A percentile compares a stretch with the other conserved stretches of the same genome.
These are phyloP conservation scores for Pistacia integerrima DNA, from an alignment of 345 rosid species.

Conservation along the genomic window DNA sequence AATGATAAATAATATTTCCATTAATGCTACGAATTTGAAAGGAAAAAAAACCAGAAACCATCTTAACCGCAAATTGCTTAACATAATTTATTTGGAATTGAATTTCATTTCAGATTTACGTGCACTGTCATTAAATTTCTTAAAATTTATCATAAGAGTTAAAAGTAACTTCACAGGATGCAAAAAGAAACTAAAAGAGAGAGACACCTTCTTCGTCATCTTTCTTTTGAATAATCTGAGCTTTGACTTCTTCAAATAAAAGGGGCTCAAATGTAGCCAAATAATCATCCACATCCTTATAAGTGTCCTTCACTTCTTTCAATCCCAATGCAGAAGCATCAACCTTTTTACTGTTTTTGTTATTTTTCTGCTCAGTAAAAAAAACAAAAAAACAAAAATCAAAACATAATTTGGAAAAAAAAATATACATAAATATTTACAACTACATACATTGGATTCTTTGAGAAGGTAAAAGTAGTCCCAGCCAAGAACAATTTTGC, in stretches of 20 bases:
- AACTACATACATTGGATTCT: slow-evolving; percentile 25
- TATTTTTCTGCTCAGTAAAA: slow-evolving; percentile 29
- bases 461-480: slow-evolving; percentile 69
- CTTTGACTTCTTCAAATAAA: slow-evolving; percentile 88
- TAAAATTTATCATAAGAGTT: too few relatives aligned
- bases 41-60: background rate
- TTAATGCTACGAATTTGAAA: background rate
- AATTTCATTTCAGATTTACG: background rate
- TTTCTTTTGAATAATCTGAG: slow-evolving; percentile 76
- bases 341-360: slow-evolving; percentile 23
- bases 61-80: background rate
- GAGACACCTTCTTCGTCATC: slow-evolving; percentile 76
- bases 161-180: background rate
- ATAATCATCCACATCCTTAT: slow-evolving; percentile 73
- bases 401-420: background rate
- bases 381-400: background rate
- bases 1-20: background rate
- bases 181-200: slow-evolving; percentile 2
- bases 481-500: slow-evolving; percentile 73
- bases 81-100: background rate
- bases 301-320: slow-evolving; percentile 62
- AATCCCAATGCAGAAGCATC: slow-evolving; percentile 35
- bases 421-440: background rate
- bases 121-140: background rate
- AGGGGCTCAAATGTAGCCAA: slow-evolving; percentile 83